Evolutionary conservation across 257 asterid genomes (phyloP), one percentile per base, ranked within the genome.

Genomic region (Jacaranda copaia): DNA sequence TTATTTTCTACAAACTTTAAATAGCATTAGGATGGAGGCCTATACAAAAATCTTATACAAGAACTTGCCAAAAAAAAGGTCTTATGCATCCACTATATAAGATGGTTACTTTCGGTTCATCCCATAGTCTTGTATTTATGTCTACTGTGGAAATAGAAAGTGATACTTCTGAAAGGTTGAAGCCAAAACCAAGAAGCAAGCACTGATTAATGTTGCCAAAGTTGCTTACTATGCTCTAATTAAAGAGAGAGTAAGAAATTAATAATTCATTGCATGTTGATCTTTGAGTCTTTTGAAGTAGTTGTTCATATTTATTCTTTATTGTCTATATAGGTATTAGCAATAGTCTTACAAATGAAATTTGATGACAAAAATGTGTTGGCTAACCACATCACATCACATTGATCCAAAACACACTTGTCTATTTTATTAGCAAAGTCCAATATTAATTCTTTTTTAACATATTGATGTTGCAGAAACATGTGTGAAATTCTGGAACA

Each of bases 161-260:
- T 52, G 42, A 70, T 53, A 80, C 57, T 68, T 88, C 81, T 72
- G 64, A 32, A 75, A 97, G 98, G 79, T 60, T 46, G 93, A 87
- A 77, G 90, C 92, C 63, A 90, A 81, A 77, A 85, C 88, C 36
- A 92, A 87, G 89, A 94, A 92, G 82, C 92, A 72, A 67, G 91
- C 97, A 62, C 97, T 92, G 86, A 89, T 88, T 90, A 85, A 79
- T 75, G 97, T 96, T 57, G 97, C 97, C 14, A 88, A 87, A 82
- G 84, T 77, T 82, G 97, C 96, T 48, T 92, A 86, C 69, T 55
- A 19, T 39, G 81, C 85, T 76, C 86, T 25, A 25, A 25, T 92
- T 58, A 57, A n/a, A n/a, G 71, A 2, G 69, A 82, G 63, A 38
- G 96, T 92, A 88, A 82, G 90, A 52, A 82, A 62, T 2, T 82